Percentiles rank a stretch among this genome's conserved stretches.
Conservation (phyloP, 176 grass and related monocot species). For the Paspalum notatum region DNA sequence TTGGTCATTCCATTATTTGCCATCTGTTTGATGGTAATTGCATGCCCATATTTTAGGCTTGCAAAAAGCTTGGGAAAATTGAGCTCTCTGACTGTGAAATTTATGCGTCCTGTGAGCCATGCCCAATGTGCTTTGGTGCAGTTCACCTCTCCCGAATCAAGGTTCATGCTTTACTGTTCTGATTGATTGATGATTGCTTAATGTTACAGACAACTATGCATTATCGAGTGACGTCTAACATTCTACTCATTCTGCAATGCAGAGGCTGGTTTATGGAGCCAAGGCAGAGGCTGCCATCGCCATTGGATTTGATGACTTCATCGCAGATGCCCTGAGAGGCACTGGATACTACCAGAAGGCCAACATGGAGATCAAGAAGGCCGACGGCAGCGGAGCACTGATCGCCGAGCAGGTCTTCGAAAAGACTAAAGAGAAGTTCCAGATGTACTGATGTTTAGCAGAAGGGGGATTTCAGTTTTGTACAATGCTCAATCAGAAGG, state of each 20-base stretch:
- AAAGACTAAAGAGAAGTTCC: constrained; percentile 83
- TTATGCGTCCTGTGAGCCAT: constrained; percentile 82
- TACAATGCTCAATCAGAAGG: not conserved
- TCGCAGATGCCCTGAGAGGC: constrained; percentile 81
- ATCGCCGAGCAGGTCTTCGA: constrained; percentile 83
- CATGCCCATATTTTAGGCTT: constrained; percentile 53
- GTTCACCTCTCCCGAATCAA: constrained; percentile 82
- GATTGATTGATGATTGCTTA: not conserved
- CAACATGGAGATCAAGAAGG: constrained; percentile 75
- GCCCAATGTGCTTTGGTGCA: constrained; percentile 82
- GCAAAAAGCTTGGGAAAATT: constrained; percentile 82
- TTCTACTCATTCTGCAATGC: not conserved
- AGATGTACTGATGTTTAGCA: constrained; percentile 53
- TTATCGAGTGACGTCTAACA: not conserved
- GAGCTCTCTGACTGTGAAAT: constrained; percentile 87
- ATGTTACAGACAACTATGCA: not conserved
- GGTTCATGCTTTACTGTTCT: constrained; percentile 34
- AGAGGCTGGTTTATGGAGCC: constrained; percentile 82
- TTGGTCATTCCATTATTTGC: not conserved
- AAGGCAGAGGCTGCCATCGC: constrained; percentile 90
- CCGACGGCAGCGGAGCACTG: constrained; percentile 67
- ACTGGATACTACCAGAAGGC: constrained; percentile 80
- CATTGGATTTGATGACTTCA: constrained; percentile 83
- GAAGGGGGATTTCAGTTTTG: constrained; percentile 2
- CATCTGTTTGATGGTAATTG: not conserved